phyloP scores from a whole-genome alignment of 208 protist genomes.

The Wallacemonas rigidus region DNA sequence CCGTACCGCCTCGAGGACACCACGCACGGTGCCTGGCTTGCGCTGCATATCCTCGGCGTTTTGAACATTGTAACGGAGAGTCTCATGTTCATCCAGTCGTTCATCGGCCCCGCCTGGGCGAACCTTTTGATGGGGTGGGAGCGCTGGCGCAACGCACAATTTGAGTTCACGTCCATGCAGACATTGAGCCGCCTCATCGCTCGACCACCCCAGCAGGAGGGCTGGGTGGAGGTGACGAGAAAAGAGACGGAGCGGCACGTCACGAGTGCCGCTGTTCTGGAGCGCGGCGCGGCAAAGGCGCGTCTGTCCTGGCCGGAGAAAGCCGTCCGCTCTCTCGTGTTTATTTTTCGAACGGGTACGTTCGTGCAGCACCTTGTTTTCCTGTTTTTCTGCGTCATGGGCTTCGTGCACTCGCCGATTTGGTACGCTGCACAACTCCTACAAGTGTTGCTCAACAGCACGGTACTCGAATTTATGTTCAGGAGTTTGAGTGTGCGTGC shows the following conservation, averaged over 20 bases:
- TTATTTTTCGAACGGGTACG: constrained; percentile 26
- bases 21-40: constrained; percentile 17
- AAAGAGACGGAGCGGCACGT: neutral
- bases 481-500: constrained; percentile 42
- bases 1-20: constrained; percentile 27
- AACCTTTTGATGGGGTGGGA: constrained; percentile 40
- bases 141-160: constrained; percentile 29
- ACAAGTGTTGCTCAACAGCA: constrained; percentile 48
- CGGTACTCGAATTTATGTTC: constrained; percentile 53
- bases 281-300: neutral
- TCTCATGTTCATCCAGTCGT: constrained; percentile 38
- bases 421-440: constrained; percentile 65
- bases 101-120: constrained; percentile 39
- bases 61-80: constrained; percentile 37
- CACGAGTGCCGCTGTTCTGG: neutral
- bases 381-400: constrained; percentile 50
- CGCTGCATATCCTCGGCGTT: constrained; percentile 33
- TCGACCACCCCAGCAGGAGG: neutral
- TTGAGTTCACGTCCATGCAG: neutral
- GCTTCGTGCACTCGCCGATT: constrained; percentile 49
- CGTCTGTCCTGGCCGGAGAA: constrained; percentile 4
- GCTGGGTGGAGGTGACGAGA: neutral
- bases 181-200: neutral
- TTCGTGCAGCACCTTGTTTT: constrained; percentile 46
- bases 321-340: constrained; percentile 16